Conservation (phyloP, 805 yeast genomes). For the Schwanniomyces pseudopolymorphus region DNA sequence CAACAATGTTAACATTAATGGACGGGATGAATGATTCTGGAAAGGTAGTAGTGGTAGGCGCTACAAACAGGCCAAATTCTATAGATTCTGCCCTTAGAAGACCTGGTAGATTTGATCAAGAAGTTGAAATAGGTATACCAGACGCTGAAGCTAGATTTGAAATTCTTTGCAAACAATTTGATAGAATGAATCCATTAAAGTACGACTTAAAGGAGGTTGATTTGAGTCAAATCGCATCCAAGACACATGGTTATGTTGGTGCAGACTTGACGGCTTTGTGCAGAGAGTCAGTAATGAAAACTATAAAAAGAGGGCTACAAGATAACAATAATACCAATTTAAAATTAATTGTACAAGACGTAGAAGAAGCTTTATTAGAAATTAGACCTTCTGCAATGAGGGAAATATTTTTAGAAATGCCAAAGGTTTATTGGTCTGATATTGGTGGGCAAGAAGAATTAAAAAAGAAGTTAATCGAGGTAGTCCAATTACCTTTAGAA, state of each 20-base stretch:
- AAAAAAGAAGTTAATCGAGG: slow-evolving; percentile 79
- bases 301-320: slow-evolving; percentile 64
- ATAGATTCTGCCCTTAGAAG: slow-evolving; percentile 74
- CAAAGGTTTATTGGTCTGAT: slow-evolving; percentile 89
- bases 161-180: slow-evolving; percentile 64
- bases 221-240: slow-evolving; percentile 61
- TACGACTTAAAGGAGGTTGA: slow-evolving; percentile 54
- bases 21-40: slow-evolving; percentile 72
- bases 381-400: slow-evolving; percentile 96
- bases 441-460: slow-evolving; percentile 92
- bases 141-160: slow-evolving; percentile 77
- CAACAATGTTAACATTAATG: slow-evolving; percentile 79
- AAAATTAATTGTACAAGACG: slow-evolving; percentile 53
- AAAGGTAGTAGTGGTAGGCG: slow-evolving; percentile 68
- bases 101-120: slow-evolving; percentile 89
- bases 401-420: slow-evolving; percentile 91
- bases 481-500: slow-evolving; percentile 87
- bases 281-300: slow-evolving; percentile 83
- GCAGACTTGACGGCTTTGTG: slow-evolving; percentile 89
- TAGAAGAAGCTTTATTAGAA: slow-evolving; percentile 72
- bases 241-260: slow-evolving; percentile 97
- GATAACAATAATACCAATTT: slow-evolving; percentile 31
- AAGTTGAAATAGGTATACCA: slow-evolving; percentile 89
- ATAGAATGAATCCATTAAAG: slow-evolving; percentile 43
- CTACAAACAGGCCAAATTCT: slow-evolving; percentile 69